Evolutionary conservation across 2,329 filamentous ascomycete genomes (phyloP), one percentile per base, ranked within the genome.

Genomic region (Tolypocladium guangdongense): DNA sequence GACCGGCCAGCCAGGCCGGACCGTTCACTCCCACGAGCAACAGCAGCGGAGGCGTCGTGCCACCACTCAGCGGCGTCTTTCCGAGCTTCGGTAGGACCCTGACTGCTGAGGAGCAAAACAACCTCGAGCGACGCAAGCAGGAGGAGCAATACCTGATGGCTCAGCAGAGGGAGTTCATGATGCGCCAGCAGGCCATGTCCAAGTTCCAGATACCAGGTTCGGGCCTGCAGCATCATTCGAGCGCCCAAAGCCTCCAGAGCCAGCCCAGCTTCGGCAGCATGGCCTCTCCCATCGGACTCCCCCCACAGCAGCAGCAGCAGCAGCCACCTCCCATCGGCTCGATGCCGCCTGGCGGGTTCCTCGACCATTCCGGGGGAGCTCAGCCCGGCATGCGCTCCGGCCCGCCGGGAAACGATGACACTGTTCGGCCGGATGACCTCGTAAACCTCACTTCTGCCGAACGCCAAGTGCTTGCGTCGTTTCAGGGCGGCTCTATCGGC

Each of bases 101-200:
- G 60, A 99, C 95, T 10, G 93, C 93, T 0, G 92, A 97, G 64
- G 93, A 99, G 69, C 93, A 99, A 67, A 99, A 99, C 71, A 95
- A 95, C 39, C 76, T 99, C 2, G 93, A 99, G 72, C 83, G 93
- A 52, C 81, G 93, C 51, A 99, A 99, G 74, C 93, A 99, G 68
- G 93, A 99, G 70, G 95, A 99, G 65, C 93, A 99, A 67, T 96
- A 93, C 67, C 78, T 95, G 37, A 95, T 97, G 83, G 93, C 95
- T 47, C 86, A 93, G 43, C 93, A 99, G 69, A 90, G 96, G 60
- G 93, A 99, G 67, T 89, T 90, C 60, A 80, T 96, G 53, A 87
- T 90, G 58, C 88, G 90, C 58, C 90, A 95, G 64, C 90, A 95
- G 64, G 78, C 81, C 7, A 83, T 90, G 55, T 78, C 84, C 50